These are phyloP conservation scores for Parafenestella ontariensis DNA, from an alignment of 2,329 filamentous ascomycete species.

Conservation along the genomic window DNA sequence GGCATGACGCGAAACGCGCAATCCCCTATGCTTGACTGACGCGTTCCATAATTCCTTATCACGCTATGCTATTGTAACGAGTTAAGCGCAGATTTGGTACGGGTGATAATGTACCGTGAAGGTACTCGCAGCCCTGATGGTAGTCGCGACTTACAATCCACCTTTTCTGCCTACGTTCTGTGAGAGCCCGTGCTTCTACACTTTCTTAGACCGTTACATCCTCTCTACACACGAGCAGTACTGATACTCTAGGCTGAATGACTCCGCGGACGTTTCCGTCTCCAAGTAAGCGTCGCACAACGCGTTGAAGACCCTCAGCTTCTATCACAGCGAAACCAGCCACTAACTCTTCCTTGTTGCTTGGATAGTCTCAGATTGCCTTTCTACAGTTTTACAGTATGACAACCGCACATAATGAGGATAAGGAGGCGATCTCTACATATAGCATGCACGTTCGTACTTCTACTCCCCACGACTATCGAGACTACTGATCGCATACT, in stretches of 20 bases:
- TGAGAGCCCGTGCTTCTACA: background rate
- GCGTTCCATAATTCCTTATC: conserved; percentile 12
- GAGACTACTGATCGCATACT: background rate
- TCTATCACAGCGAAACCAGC: background rate
- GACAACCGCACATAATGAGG: conserved; percentile 9
- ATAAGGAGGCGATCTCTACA: conserved; percentile 30
- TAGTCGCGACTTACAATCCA: background rate
- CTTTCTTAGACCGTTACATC: background rate
- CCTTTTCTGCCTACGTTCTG: background rate
- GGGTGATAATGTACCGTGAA: conserved; percentile 1
- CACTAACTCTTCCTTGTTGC: background rate
- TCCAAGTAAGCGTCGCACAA: background rate
- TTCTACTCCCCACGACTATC: background rate
- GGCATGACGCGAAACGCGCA: conserved; percentile 20
- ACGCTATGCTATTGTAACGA: conserved; percentile 11
- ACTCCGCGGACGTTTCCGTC: background rate
- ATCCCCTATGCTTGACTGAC: conserved; percentile 13
- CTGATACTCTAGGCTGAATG: background rate
- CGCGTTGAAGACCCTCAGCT: no score
- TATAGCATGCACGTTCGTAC: conserved; percentile 46
- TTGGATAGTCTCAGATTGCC: background rate
- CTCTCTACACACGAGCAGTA: background rate
- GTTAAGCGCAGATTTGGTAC: conserved; percentile 1
- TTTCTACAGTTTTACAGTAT: conserved; percentile 1
- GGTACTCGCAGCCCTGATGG: background rate